phyloP scores from a whole-genome alignment of 768 basidiomycete genomes.

The Pholiota molesta region DNA sequence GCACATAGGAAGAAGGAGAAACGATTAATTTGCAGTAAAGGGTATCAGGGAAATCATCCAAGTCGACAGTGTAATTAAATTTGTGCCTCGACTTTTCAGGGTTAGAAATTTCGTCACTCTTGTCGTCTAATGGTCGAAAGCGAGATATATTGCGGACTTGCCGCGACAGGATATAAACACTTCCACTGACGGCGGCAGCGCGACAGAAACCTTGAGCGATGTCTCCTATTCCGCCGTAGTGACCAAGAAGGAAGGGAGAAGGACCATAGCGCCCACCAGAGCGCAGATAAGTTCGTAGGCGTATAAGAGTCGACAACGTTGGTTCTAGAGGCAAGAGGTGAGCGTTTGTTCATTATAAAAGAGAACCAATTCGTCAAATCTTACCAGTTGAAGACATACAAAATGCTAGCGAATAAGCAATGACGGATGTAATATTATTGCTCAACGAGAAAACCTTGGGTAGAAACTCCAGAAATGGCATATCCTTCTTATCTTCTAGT shows the following conservation, averaged over 20 bases:
- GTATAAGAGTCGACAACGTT: conserved; percentile 64
- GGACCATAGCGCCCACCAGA: conserved; percentile 85
- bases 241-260: conserved; percentile 86
- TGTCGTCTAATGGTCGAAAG: neutral
- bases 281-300: conserved; percentile 73
- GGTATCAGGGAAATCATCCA: conserved; percentile 64
- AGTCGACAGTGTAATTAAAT: conserved; percentile 44
- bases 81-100: neutral
- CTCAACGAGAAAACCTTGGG: conserved; percentile 63
- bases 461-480: conserved; percentile 68
- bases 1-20: conserved; percentile 43
- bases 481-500: conserved; percentile 53
- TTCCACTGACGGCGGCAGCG: conserved; percentile 80
- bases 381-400: conserved; percentile 62
- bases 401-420: conserved; percentile 81
- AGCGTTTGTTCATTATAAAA: conserved; percentile 2
- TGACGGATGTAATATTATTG: conserved; percentile 54
- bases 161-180: conserved; percentile 72
- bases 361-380: conserved; percentile 15
- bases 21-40: conserved; percentile 60
- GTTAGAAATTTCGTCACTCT: neutral
- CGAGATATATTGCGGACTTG: conserved; percentile 16
- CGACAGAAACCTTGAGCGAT: conserved; percentile 92
- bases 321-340: conserved; percentile 49
- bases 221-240: conserved; percentile 93